Evolutionary conservation across 257 asterid genomes (phyloP), one percentile per base, ranked within the genome.

Genomic region (Ocimum tenuiflorum): DNA sequence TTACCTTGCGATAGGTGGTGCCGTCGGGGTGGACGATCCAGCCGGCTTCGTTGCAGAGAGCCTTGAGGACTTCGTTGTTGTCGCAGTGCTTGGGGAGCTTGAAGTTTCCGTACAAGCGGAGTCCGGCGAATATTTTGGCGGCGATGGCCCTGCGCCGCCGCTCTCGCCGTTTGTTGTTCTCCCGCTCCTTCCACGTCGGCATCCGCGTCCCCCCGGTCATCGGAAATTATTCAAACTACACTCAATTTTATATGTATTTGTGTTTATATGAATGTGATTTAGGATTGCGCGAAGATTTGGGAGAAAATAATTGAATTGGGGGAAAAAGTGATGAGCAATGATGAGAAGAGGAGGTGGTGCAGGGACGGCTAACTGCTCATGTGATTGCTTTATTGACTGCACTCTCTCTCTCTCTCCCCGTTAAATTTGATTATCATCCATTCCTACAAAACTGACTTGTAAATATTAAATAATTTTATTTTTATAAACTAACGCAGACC

Each of bases 131-230:
- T 11, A 87, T 85, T 69, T 82, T 87, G 47, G 95, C 91, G 3
- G 91, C 89, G 22, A 84, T 71, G 36, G 95, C 95, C 70, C 95
- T 78, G 74, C 95, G 72, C 50, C 87, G 73, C 68, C 91, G 75
- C 80, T 87, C 95, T 45, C 95, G 73, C 50, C 85, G 78, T 66
- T 87, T 87, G 80, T 86, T 86, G 72, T 87, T 87, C 87, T 87
- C 91, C 69, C 91, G 75, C 78, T 87, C 95, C 80, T 79, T 82
- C 89, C 89, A 84, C 23, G 89, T 75, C 53, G 95, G 91, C 77
- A 74, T 65, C 72, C 95, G 81, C 67, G 86, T 52, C 53, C 84
- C 86, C 12, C 79, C 79, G 0, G 76, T 69, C 79, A 69, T 69
- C 60, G n/a, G n/a, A n/a, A n/a, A n/a, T n/a, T n/a, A n/a, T n/a